Evolutionary conservation across 1,284 basidiomycete species (phyloP).

Genomic region (Papiliotrema fonsecae): DNA sequence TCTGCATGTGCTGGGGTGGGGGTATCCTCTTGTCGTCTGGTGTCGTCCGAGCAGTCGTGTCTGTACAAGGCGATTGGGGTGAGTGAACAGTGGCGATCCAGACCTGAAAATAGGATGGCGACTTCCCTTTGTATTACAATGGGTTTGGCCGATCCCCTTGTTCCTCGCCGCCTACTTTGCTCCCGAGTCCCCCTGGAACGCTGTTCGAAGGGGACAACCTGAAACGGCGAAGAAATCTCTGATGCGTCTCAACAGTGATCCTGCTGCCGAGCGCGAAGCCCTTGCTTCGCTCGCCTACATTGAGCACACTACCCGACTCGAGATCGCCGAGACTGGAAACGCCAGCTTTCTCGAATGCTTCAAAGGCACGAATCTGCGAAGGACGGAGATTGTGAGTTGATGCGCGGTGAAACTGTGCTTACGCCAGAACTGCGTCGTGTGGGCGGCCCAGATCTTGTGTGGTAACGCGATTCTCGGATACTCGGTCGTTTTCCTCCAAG

Average conservation of each 20-base stretch:
- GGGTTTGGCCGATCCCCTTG: constrained; percentile 45
- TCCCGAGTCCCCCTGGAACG: constrained; percentile 41
- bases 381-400: constrained; percentile 26
- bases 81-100: no score
- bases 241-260: constrained; percentile 10
- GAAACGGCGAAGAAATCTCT: constrained; percentile 20
- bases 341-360: constrained; percentile 31
- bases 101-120: constrained; percentile 16
- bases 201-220: constrained; percentile 27
- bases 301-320: constrained; percentile 32
- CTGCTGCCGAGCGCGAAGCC: constrained; percentile 15
- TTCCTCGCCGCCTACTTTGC: constrained; percentile 36
- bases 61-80: constrained; percentile 37
- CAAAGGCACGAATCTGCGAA: constrained; percentile 20
- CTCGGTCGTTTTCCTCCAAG: constrained; percentile 38
- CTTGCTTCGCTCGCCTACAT: constrained; percentile 29
- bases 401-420: background rate
- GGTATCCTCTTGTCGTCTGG: constrained; percentile 50
- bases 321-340: constrained; percentile 21
- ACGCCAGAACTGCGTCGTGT: constrained; percentile 20
- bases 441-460: constrained; percentile 28
- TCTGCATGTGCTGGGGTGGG: constrained; percentile 52
- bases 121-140: constrained; percentile 25
- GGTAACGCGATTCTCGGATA: constrained; percentile 24
- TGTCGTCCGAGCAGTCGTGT: constrained; percentile 44